Base-by-base conservation (phyloP, 495 filamentous ascomycete genomes). In the Amniculicola lignicola region DNA sequence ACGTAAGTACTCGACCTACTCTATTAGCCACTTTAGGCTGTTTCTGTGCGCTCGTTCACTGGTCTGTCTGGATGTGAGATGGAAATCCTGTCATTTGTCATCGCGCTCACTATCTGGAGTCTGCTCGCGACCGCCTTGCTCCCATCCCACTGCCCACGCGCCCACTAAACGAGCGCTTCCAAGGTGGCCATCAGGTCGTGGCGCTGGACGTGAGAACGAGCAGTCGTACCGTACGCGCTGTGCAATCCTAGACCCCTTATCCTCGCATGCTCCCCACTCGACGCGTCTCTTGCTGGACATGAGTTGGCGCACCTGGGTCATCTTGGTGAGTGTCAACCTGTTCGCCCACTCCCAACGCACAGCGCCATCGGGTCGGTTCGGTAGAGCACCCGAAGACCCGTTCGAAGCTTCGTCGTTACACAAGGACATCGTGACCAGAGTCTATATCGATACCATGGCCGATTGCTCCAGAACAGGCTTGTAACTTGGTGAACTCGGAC, bases 21-120 rank as follows among this genome's bases (percentile, higher is more conserved):
- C 12, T 41, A 60, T 59, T 59, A 50, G 43, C 60, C 54, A 63
- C n/a, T 63, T 63, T 63, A 63, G 60, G 60, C 60, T 63, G 43
- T 54, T 39, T 6, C 11, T 6, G 22, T 42, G 12, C 24, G 15
- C 38, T 7, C 48, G 15, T 28, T 33, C 41, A 49, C 50, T 46
- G 57, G 41, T 36, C 42, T 54, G 35, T 7, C 22, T 59, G 39
- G 47, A 46, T 22, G 39, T 59, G 55, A 59, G 55, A 46, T 41
- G 12, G 22, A 2, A 1, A n/a, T 3, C 3, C 15, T 18, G 3
- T 36, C 39, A 43, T 48, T 39, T 27, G 24, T 48, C 11, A 48
- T 48, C 28, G 44, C 33, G 29, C 29, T 33, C 29, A 18, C 22
- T 31, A 11, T 48, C 44, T 7, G 16, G 16, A 12, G 41, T 12